Base-by-base conservation (phyloP, 2,329 filamentous ascomycete genomes). In the Paecilomyces variotii region DNA sequence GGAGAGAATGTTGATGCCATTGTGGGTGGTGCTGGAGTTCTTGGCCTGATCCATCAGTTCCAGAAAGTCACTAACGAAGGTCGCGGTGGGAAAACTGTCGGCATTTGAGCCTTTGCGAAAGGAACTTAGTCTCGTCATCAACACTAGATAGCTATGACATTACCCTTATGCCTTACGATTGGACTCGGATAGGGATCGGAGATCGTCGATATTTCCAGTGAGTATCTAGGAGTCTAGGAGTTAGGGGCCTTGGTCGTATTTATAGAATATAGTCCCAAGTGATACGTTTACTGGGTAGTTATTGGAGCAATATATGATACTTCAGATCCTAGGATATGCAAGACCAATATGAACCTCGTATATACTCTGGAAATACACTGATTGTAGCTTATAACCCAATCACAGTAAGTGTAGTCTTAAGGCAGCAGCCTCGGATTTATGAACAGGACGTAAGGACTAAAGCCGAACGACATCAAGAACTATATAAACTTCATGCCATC, bases 41-140 rank as follows among this genome's bases (percentile, higher is more conserved):
- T 89, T 59, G 86, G 86, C 7, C 70, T 89, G 63, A 77, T 89
- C 58, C 83, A 86, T 68, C 84, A 89, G 66, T 88, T 88, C 65
- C 84, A 86, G 61, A 85, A 83, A 71, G 84, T 82, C 39, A 73
- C 72, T 54, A 71, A 71, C 52, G 72, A 75, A 55, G 72, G 71
- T n/a, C 67, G 74, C 32, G 67, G 68, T 53, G 69, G 72, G 10
- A 68, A 68, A n/a, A 64, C 67, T 3, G 67, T 73, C 57, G 72
- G 71, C 7, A 70, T 75, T n/a, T 75, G 19, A 65, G 60, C 54
- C 27, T 14, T 35, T 52, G 14, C 14, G 12, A 39, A n/a, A 39
- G 12, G 14, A 39, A 3, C n/a, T 6, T 14, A 10, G 14, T n/a
- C 14, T n/a, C 12, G 12, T 39, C 6, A n/a, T 39, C 6, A 5